Evolutionary conservation across 106 monocot genomes (phyloP).

Genomic region (Platanthera guangdongensis): DNA sequence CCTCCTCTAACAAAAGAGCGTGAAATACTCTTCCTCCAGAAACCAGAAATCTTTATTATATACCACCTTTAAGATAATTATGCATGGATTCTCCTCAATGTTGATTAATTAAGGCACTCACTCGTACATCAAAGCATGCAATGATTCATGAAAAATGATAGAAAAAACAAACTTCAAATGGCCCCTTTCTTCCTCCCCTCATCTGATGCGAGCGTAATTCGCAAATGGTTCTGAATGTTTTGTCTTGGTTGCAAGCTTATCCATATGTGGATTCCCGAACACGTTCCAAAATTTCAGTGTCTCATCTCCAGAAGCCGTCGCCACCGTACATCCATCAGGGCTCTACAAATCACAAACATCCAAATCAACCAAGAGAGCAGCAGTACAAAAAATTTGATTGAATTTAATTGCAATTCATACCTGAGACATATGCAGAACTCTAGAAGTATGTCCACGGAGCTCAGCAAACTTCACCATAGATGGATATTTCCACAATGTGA

Average conservation of each 20-base stretch:
- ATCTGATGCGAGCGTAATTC: slow-evolving; percentile 40
- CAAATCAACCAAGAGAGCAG: neutral
- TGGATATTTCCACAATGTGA: slow-evolving; percentile 31
- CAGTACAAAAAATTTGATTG: neutral
- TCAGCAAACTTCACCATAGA: slow-evolving; percentile 31
- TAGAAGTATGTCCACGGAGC: slow-evolving; percentile 30
- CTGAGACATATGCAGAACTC: slow-evolving; percentile 30
- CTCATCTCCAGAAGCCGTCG: neutral
- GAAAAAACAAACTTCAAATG: no score
- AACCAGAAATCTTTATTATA: no score
- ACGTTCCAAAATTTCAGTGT: slow-evolving; percentile 11
- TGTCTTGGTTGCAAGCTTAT: slow-evolving; percentile 27
- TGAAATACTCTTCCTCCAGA: no score
- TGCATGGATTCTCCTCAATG: no score
- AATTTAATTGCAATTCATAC: slow-evolving; percentile 1
- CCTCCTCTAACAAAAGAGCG: no score
- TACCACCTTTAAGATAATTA: no score
- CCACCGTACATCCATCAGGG: slow-evolving; percentile 33
- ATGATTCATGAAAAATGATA: no score
- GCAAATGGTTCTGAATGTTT: slow-evolving; percentile 22
- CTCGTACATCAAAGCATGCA: no score
- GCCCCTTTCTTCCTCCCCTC: neutral
- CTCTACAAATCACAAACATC: slow-evolving; percentile 25
- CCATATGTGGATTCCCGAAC: slow-evolving; percentile 11
- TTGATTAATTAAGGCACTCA: no score